Evolutionary conservation across 257 asterid genomes (phyloP), one percentile per base, ranked within the genome.

Genomic region (Craterostigma plantagineum): DNA sequence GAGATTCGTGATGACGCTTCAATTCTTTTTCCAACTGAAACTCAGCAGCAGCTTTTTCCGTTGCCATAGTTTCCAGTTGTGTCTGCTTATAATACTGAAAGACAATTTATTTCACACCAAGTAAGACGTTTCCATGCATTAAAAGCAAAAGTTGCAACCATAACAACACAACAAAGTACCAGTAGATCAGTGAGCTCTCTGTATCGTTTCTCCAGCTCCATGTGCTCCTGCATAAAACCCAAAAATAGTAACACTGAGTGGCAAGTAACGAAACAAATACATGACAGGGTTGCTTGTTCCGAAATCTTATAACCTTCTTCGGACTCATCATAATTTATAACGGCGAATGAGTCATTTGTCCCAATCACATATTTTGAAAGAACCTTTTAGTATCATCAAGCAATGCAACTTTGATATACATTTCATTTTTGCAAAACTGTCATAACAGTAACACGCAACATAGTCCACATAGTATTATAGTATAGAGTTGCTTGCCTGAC

Each of bases 11-110:
- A 37, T 34, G 61, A 54, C 81, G 94, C 71, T 80, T 84, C 63
- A 70, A 61, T 72, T 84, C 96, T 73, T 91, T 91, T 65, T 91
- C 99, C 75, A 91, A 64, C 74, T 91, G 99, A 75, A 91, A 84
- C 76, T 81, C 96, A 33, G 94, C 96, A n/a, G 99, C 99, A 37
- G 99, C 94, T 65, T 91, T 91, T 66, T 91, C 96, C 48, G 91
- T 84, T 51, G 99, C 76, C 93, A 84, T 84, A 54, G 96, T 75
- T 70, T 91, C 99, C 58, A 84, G 66, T 63, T 84, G 99, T 50
- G 99, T 91, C 76, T 91, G 99, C 64, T 91, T 91, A 81, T 80
- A 84, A 57, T 84, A 91, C 99, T 91, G 78, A 45, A 53, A 17
- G 17, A 42, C 40, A 44, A 51, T 23, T 23, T 23, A 6, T 23